Evolutionary conservation across 2,329 filamentous ascomycete genomes (phyloP).

Genomic region (Knufia petricola): DNA sequence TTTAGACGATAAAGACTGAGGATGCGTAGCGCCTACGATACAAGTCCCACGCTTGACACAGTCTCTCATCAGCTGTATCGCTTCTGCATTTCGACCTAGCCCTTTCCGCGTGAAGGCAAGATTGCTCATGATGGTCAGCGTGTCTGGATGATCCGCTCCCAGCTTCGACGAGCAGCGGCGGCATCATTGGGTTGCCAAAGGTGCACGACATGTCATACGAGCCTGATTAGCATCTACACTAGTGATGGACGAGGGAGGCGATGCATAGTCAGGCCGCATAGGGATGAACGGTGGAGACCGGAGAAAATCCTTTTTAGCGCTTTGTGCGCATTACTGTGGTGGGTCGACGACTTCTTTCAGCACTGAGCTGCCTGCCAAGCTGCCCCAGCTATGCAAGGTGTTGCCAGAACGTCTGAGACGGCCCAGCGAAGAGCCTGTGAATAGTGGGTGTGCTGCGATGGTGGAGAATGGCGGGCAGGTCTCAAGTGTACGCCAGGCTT

Average conservation of each 20-base stretch:
- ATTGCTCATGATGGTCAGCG: conserved; percentile 17
- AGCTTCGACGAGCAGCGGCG: conserved; percentile 5
- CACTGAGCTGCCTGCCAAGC: not conserved
- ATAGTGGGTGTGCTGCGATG: conserved; percentile 1
- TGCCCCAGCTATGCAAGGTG: not conserved
- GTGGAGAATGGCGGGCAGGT: not conserved
- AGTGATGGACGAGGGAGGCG: conserved; percentile 4
- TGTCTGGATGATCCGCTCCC: conserved; percentile 16
- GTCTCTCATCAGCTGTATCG: conserved; percentile 10
- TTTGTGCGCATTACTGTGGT: conserved; percentile 2
- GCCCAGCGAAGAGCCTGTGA: conserved; percentile 2
- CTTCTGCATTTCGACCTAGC: conserved; percentile 4
- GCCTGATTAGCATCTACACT: conserved; percentile 1
- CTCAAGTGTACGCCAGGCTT: not conserved
- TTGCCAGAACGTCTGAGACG: conserved; percentile 1
- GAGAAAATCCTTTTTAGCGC: not conserved
- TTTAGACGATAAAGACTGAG: conserved; percentile 2
- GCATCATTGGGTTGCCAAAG: conserved; percentile 2
- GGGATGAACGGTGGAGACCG: not conserved
- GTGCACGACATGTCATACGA: conserved; percentile 3
- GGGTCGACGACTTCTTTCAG: conserved; percentile 2
- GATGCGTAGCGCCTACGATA: conserved; percentile 8
- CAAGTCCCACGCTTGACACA: conserved; percentile 5
- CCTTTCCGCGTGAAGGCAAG: conserved; percentile 11
- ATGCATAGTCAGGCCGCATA: conserved; percentile 3